Evolutionary conservation across 805 yeast species (phyloP), one percentile per base, ranked within the genome.

Genomic region (Ogataea chonburiensis): DNA sequence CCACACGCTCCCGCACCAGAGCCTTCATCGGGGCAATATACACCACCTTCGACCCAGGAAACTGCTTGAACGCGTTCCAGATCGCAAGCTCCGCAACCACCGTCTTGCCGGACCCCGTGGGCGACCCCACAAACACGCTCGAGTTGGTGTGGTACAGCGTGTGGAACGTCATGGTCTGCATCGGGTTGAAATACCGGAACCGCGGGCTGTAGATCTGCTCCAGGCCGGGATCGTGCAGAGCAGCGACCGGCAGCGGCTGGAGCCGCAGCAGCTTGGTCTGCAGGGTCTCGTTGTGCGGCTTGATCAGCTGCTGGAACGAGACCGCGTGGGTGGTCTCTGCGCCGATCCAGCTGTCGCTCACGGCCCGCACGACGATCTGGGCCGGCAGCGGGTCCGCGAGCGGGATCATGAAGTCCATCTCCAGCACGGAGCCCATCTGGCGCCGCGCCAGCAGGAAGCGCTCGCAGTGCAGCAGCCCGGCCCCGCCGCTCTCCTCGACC

Each of bases 31-130:
- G 94, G 0, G 94, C 94, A 63, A 85, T 83, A 55, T 86, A 85
- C 6, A 85, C 91, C 17, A 86, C 71, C 49, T 88, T 88, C 2
- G 86, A 77, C 8, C 80, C 77, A 0, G 97, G 96, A 40, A 71
- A 79, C 30, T 84, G 82, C 29, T 73, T 76, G 58, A 91, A 84
- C 0, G 98, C 97, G 57, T 88, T 91, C 97, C 98, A 93, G 11
- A 93, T 86, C 0, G 98, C 98, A 38, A 93, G 63, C 56, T 93
- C 99, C 0, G 98, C 96, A 18, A 94, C 98, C 21, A 93, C 83
- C 0, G 98, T 93, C 60, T 93, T 93, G 49, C 99, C 99, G 0
- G 97, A 91, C 16, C 98, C 98, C 2, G 98, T 93, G 3, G 99
- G 99, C 0, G 98, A 88, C 7, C 99, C 99, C 28, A 93, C 86